phyloP scores from a whole-genome alignment of 352 stramenopile genomes.

The Phytophthora sojae region DNA sequence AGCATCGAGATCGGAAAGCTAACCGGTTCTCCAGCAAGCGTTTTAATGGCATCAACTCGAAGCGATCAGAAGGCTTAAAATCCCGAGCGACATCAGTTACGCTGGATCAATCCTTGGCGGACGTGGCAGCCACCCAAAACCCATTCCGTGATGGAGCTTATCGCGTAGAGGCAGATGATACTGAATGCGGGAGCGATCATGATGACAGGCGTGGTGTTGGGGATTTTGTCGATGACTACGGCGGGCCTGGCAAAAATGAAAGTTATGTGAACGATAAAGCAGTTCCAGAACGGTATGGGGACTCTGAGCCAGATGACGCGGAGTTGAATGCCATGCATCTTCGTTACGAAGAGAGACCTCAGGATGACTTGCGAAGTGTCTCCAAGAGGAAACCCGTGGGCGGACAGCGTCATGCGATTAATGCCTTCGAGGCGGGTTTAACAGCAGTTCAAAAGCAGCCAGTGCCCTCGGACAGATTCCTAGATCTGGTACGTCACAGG shows the following conservation, averaged over 20 bases:
- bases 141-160: constrained; percentile 25
- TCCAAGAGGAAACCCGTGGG: constrained; percentile 7
- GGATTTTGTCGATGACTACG: constrained; percentile 3
- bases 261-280: constrained; percentile 1
- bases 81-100: constrained; percentile 12
- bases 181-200: constrained; percentile 1
- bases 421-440: constrained; percentile 12
- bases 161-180: constrained; percentile 1
- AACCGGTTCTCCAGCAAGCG: constrained; percentile 4
- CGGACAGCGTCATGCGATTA: background rate
- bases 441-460: constrained; percentile 9
- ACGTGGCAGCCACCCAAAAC: constrained; percentile 30
- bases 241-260: constrained; percentile 5
- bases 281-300: background rate
- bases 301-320: constrained; percentile 12
- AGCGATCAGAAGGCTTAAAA: constrained; percentile 14
- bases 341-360: constrained; percentile 14
- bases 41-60: constrained; percentile 11
- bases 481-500: constrained; percentile 28
- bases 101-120: constrained; percentile 30
- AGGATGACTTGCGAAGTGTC: constrained; percentile 3
- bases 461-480: constrained; percentile 12
- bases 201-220: background rate
- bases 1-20: background rate
- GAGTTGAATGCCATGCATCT: constrained; percentile 14